Conservation (phyloP, 108 stramenopile genomes). For the Cyclostephanos tholiformis region DNA sequence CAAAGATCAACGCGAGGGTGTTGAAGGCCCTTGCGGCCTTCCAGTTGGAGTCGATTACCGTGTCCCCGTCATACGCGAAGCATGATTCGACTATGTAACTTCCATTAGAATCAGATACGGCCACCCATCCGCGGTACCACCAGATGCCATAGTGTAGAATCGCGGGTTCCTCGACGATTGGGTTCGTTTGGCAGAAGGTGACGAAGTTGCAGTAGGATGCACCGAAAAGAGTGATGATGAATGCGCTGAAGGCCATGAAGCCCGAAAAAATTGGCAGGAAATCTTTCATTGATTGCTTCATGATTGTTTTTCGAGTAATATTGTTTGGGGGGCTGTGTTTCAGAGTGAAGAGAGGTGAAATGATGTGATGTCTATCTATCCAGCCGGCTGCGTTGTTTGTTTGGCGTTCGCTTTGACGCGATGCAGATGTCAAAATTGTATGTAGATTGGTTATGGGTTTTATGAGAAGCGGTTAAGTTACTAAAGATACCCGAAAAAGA, state of each 20-base stretch:
- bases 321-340: too few relatives aligned
- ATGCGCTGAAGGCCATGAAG: neutral
- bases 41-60: slow-evolving; percentile 45
- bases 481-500: too few relatives aligned
- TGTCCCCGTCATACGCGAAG: slow-evolving; percentile 19
- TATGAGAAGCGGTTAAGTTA: too few relatives aligned
- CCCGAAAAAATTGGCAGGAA: neutral
- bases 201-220: neutral
- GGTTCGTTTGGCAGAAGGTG: neutral
- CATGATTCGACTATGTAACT: slow-evolving; percentile 15
- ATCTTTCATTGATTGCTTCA: neutral
- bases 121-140: neutral
- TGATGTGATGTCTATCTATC: too few relatives aligned
- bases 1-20: slow-evolving; percentile 48
- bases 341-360: too few relatives aligned
- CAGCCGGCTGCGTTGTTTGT: too few relatives aligned
- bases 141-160: neutral
- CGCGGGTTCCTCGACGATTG: neutral
- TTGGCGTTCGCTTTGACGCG: too few relatives aligned
- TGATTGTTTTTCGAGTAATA: too few relatives aligned
- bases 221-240: neutral
- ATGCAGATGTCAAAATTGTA: too few relatives aligned
- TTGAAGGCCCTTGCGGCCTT: slow-evolving; percentile 41
- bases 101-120: neutral
- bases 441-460: too few relatives aligned